Percentiles rank a stretch among this genome's conserved stretches.
Evolutionary conservation across 208 protist species (phyloP).

Genomic region (Trichomonas vaginalis): DNA sequence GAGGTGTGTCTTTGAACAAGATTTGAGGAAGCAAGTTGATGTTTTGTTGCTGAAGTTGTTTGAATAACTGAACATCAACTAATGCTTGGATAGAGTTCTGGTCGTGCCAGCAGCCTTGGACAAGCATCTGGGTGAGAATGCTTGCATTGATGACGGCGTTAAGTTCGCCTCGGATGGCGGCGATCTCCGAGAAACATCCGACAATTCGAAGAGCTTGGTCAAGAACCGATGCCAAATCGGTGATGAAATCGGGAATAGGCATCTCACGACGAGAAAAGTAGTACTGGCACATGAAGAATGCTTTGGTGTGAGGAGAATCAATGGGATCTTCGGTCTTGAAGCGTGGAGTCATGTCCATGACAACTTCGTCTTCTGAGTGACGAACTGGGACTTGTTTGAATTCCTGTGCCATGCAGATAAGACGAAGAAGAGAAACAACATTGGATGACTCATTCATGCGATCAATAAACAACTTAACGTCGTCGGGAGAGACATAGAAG

Average conservation of each 20-base stretch:
- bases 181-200: not conserved
- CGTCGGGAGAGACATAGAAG: not conserved
- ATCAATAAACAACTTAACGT: not conserved
- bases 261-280: constrained; percentile 68
- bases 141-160: not conserved
- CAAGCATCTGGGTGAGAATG: not conserved
- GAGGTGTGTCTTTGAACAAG: not conserved
- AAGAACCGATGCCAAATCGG: constrained; percentile 83
- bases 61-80: not conserved
- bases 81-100: not conserved
- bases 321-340: constrained; percentile 51
- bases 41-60: not conserved
- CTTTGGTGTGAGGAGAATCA: constrained; percentile 69
- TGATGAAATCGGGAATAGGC: constrained; percentile 89
- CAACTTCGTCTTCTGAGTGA: constrained; percentile 94
- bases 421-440: not conserved
- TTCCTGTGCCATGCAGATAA: constrained; percentile 62
- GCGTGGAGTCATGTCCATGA: constrained; percentile 54
- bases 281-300: constrained; percentile 86
- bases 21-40: not conserved
- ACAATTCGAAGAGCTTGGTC: constrained; percentile 78
- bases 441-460: not conserved
- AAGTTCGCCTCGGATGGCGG: not conserved
- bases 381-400: constrained; percentile 68
- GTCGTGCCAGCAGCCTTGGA: not conserved